These are phyloP conservation scores for Helenozyma baotianmanensis DNA, from an alignment of 805 yeast species.

Conservation along the genomic window DNA sequence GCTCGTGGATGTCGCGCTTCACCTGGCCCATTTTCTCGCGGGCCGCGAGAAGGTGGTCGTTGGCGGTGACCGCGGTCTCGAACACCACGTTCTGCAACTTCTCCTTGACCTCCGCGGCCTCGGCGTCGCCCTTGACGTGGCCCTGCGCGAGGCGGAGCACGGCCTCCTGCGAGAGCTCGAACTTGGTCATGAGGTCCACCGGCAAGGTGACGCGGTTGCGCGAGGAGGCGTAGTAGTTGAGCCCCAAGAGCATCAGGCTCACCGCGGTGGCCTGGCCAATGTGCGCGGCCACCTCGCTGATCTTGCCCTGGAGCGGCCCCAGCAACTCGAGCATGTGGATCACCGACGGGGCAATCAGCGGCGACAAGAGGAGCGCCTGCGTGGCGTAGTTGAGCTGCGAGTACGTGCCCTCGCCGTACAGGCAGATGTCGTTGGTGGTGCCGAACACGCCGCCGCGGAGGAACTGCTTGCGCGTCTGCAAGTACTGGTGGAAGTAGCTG, in stretches of 20 bases:
- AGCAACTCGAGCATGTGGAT: slow-evolving; percentile 45
- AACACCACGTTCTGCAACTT: slow-evolving; percentile 55
- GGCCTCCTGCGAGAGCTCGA: slow-evolving; percentile 59
- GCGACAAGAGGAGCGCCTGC: slow-evolving; percentile 56
- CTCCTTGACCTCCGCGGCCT: slow-evolving; percentile 22
- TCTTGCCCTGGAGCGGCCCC: slow-evolving; percentile 35
- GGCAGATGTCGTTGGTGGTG: slow-evolving; percentile 54
- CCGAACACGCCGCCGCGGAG: slow-evolving; percentile 44
- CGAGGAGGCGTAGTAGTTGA: slow-evolving; percentile 50
- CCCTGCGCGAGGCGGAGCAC: slow-evolving; percentile 47
- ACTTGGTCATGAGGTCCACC: slow-evolving; percentile 49
- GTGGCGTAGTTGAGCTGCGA: slow-evolving; percentile 70
- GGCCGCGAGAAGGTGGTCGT: slow-evolving; percentile 74
- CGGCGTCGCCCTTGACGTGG: slow-evolving; percentile 26
- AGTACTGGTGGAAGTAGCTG: slow-evolving; percentile 51
- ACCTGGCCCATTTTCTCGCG: slow-evolving; percentile 46
- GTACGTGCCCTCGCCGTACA: slow-evolving; percentile 75
- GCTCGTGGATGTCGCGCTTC: slow-evolving; percentile 29
- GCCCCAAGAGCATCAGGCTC: slow-evolving; percentile 58
- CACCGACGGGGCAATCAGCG: slow-evolving; percentile 52
- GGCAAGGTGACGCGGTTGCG: slow-evolving; percentile 59
- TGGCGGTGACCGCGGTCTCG: slow-evolving; percentile 69
- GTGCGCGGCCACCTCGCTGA: slow-evolving; percentile 69
- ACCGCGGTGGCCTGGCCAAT: slow-evolving; percentile 78
- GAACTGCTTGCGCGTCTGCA: slow-evolving; percentile 55